Evolutionary conservation across 768 basidiomycete species (phyloP).

Genomic region (Erythrobasidium yunnanense): DNA sequence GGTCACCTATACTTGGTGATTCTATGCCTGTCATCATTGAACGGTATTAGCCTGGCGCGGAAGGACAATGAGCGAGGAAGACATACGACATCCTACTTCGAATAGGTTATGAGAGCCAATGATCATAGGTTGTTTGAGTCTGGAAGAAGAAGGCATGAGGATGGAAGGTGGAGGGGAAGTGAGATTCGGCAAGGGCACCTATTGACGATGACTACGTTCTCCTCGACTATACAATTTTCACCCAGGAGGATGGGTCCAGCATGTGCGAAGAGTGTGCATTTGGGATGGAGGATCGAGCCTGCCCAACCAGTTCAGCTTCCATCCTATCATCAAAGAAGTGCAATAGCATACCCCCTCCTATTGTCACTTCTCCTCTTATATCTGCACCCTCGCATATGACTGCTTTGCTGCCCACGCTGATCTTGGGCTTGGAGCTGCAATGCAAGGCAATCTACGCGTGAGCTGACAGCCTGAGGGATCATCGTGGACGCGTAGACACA

Average conservation of each 20-base stretch:
- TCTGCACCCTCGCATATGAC: conserved; percentile 89
- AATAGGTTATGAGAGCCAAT: conserved; percentile 91
- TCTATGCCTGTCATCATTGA: conserved; percentile 57
- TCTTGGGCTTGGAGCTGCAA: not conserved
- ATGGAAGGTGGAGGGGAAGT: not conserved
- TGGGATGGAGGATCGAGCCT: conserved; percentile 85
- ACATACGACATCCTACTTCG: conserved; percentile 83
- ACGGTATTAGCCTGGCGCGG: not conserved
- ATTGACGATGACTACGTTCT: conserved; percentile 80
- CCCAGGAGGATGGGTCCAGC: conserved; percentile 85
- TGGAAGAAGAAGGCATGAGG: not conserved
- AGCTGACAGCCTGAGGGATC: not conserved
- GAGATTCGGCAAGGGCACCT: conserved; percentile 45
- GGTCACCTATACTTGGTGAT: conserved; percentile 67
- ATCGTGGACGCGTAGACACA: not conserved
- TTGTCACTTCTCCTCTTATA: conserved; percentile 83
- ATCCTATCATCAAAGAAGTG: not conserved
- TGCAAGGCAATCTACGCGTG: not conserved
- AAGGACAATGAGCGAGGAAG: not conserved
- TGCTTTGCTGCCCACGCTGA: conserved; percentile 79
- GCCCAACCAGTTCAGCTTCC: not conserved
- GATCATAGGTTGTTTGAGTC: conserved; percentile 50
- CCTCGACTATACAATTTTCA: conserved; percentile 78
- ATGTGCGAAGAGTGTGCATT: conserved; percentile 83
- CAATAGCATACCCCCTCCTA: conserved; percentile 57